Conservation (phyloP, 208 protist species). For the Acanthamoeba triangularis region DNA sequence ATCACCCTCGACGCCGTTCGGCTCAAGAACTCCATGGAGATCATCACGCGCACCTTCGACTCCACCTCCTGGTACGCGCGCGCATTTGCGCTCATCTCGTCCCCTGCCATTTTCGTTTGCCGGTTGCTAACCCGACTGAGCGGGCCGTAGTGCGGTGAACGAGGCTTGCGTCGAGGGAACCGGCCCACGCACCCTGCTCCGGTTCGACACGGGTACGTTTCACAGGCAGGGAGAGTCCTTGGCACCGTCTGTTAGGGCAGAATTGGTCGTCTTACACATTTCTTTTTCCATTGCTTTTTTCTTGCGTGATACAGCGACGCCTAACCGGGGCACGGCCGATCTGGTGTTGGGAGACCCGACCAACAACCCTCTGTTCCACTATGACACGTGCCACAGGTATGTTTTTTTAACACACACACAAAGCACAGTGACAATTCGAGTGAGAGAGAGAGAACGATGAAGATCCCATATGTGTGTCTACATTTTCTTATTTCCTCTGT, state of each 20-base stretch:
- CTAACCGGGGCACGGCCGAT: neutral
- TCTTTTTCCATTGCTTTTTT: too few species aligned
- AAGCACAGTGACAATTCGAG: too few species aligned
- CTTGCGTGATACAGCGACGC: neutral
- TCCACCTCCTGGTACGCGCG: neutral
- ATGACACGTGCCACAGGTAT: conserved; percentile 17
- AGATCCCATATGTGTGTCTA: too few species aligned
- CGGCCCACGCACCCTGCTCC: conserved; percentile 1
- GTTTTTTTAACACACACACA: too few species aligned
- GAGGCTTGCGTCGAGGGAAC: conserved; percentile 1
- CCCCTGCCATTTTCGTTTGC: too few species aligned
- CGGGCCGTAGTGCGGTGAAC: neutral
- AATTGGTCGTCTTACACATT: too few species aligned
- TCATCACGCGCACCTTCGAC: neutral
- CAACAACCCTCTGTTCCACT: neutral
- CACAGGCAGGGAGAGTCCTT: too few species aligned
- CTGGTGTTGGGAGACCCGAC: neutral
- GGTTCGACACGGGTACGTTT: conserved; percentile 27
- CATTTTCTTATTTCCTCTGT: too few species aligned
- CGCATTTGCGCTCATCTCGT: too few species aligned
- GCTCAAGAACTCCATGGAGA: neutral
- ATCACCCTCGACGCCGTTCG: conserved; percentile 1
- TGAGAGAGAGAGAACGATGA: too few species aligned
- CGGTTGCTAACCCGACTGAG: too few species aligned
- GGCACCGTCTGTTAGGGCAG: too few species aligned